A percentile compares a stretch with the other conserved stretches of the same genome.
phyloP scores from a whole-genome alignment of 306 rosid genomes.

The Cicer chorassanicum region DNA sequence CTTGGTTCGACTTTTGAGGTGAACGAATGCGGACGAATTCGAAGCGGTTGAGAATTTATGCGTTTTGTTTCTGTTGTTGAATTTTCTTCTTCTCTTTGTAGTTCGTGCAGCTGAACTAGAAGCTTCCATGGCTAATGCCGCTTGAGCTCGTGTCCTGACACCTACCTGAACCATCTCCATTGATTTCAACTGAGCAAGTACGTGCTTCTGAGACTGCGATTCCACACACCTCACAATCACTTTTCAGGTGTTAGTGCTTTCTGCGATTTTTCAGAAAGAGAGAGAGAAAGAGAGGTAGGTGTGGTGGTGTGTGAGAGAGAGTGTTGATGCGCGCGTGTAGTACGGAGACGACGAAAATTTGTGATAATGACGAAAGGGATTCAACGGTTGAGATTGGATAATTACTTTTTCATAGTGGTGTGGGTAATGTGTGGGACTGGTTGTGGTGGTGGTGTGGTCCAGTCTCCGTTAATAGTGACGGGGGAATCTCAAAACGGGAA shows the following conservation, averaged over 20 bases:
- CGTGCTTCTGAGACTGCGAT: conserved; percentile 43
- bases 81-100: conserved; percentile 60
- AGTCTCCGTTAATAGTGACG: conserved; percentile 64
- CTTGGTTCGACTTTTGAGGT: conserved; percentile 38
- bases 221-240: conserved; percentile 48
- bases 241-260: conserved; percentile 39
- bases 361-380: conserved; percentile 46
- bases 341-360: conserved; percentile 49
- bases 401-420: conserved; percentile 53
- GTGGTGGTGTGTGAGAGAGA: conserved; percentile 39
- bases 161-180: conserved; percentile 67
- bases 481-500: conserved; percentile 81
- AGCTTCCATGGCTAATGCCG: conserved; percentile 56
- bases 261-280: conserved; percentile 33
- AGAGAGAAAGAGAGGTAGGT: conserved; percentile 27
- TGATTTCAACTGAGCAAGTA: conserved; percentile 49
- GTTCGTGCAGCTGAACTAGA: conserved; percentile 33
- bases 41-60: conserved; percentile 43
- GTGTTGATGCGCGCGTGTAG: conserved; percentile 48
- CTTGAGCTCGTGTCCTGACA: conserved; percentile 60
- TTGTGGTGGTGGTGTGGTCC: conserved; percentile 65
- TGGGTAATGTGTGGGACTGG: conserved; percentile 24
- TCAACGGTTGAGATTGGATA: conserved; percentile 62
- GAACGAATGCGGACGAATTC: conserved; percentile 41
- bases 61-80: conserved; percentile 25